phyloP scores from a whole-genome alignment of 1,284 basidiomycete genomes.

The Jaminaea rosea region DNA sequence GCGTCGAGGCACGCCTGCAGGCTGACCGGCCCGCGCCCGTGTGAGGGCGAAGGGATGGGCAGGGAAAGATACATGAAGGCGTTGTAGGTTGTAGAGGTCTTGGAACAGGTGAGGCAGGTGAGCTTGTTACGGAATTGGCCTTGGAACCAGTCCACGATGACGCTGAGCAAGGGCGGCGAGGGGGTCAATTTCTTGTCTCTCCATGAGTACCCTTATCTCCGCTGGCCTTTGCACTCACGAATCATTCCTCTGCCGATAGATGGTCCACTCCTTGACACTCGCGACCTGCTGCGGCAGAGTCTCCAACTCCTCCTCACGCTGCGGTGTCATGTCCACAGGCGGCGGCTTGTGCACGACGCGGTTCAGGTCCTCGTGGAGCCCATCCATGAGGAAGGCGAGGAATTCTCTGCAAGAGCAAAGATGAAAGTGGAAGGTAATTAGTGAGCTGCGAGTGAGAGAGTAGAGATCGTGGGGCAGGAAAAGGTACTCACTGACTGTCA shows the following conservation, averaged over 20 bases:
- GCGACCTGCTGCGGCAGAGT: slow-evolving; percentile 76
- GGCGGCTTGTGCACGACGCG: slow-evolving; percentile 16
- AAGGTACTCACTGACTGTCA: slow-evolving; percentile 14
- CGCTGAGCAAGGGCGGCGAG: no score
- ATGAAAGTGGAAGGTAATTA: no score
- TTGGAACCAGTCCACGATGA: slow-evolving; percentile 21
- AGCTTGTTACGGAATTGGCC: slow-evolving; percentile 46
- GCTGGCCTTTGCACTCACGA: no score
- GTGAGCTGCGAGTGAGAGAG: no score
- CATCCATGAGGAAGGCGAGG: slow-evolving; percentile 14
- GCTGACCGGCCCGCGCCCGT: slow-evolving; percentile 56
- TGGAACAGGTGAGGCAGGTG: slow-evolving; percentile 41
- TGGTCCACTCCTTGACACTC: slow-evolving; percentile 48
- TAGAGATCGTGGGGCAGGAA: no score
- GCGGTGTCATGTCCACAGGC: slow-evolving; percentile 36
- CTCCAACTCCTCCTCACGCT: slow-evolving; percentile 51
- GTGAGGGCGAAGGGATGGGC: slow-evolving; percentile 48
- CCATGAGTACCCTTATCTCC: no score
- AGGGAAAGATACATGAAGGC: slow-evolving; percentile 48
- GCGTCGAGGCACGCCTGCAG: slow-evolving; percentile 76
- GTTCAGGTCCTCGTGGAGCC: slow-evolving; percentile 21
- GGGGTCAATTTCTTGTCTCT: no score
- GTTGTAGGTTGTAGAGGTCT: slow-evolving; percentile 94
- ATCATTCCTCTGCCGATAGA: slow-evolving; percentile 43
- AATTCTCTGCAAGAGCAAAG: no score